Base-by-base conservation (phyloP, 164 flowering plant genomes). In the Protea cynaroides region DNA sequence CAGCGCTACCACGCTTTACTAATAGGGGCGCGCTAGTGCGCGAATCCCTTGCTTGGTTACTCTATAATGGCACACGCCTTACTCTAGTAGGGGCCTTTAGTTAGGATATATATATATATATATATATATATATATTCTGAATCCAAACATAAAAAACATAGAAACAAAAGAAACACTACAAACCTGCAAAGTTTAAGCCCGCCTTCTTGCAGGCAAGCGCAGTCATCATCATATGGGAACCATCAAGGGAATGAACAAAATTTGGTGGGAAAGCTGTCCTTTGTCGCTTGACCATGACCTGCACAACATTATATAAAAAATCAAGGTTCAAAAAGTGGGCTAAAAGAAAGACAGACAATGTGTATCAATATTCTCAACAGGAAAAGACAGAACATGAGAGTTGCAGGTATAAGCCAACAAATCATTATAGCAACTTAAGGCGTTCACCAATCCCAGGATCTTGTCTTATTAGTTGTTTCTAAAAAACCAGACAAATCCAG, bases 211-310 rank as follows among this genome's bases (percentile, higher is more conserved):
- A 92, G 59, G 99, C 97, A 60, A 89, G 73, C 25, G 99, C 99
- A 67, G 97, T 95, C 99, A 95, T 92, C 99, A 95, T 95, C 99
- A 95, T 92, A 76, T 95, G 99, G 22, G 96, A 88, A 54, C 99
- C 89, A 81, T 95, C 99, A 67, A 95, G 96, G 59, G 99, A 95
- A 74, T 95, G 99, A 50, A 95, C 91, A 74, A 92, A 95, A 76
- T 95, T 95, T 58, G 99, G 97, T 22, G 99, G 96, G 65, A 95
- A 92, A 46, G 99, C 99, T 37, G 99, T 84, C 56, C 82, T 84
- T 75, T 95, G 99, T 72, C 94, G 72, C 83, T 75, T 84, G n/a
- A 78, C 91, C 94, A 89, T 81, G 56, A 94, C 81, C 98, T 94
- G n/a, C n/a, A 57, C 46, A 74, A 50, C 50, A 36, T n/a, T n/a